Base-by-base conservation (phyloP, 164 flowering plant genomes). In the Amborella trichopoda region DNA sequence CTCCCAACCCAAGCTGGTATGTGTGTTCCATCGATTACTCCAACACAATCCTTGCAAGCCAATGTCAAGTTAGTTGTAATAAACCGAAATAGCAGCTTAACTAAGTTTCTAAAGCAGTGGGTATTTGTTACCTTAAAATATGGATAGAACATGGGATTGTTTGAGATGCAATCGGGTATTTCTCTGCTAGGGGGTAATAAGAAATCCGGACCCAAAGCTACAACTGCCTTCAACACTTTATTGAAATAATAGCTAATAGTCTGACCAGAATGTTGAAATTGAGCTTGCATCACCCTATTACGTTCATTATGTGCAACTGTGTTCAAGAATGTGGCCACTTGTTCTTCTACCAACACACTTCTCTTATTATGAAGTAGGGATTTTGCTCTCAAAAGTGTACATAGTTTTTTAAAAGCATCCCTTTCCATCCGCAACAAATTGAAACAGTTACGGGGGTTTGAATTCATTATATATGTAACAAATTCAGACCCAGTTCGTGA, bases 21-120 rank as follows among this genome's bases (percentile, higher is more conserved):
- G 53, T 75, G 81, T 77, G 80, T 60, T 50, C 75, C 74, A 63
- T 79, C 90, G 28, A 84, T 72, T 14, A 70, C 85, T 28, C 95
- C 90, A 48, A 84, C 67, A 55, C 95, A 84, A 64, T 84, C 90
- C 87, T 84, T n/a, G n/a, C n/a, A n/a, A n/a, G n/a, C n/a, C n/a
- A n/a, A n/a, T n/a, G n/a, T n/a, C n/a, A n/a, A n/a, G n/a, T n/a
- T n/a, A n/a, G n/a, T n/a, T n/a, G n/a, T 8, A 22, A 42, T 12
- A 42, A 42, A 42, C 23, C 46, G 13, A 42, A 19, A 40, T 13
- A 42, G 46, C 20, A 19, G 2, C 3, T 11, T 32, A 28, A 25
- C 19, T 14, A 23, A 25, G 8, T 27, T 8, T n/a, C n/a, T n/a
- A n/a, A n/a, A n/a, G n/a, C n/a, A n/a, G n/a, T n/a, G n/a, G n/a